Base-by-base conservation (phyloP, 164 flowering plant genomes). In the Aristolochia contorta region DNA sequence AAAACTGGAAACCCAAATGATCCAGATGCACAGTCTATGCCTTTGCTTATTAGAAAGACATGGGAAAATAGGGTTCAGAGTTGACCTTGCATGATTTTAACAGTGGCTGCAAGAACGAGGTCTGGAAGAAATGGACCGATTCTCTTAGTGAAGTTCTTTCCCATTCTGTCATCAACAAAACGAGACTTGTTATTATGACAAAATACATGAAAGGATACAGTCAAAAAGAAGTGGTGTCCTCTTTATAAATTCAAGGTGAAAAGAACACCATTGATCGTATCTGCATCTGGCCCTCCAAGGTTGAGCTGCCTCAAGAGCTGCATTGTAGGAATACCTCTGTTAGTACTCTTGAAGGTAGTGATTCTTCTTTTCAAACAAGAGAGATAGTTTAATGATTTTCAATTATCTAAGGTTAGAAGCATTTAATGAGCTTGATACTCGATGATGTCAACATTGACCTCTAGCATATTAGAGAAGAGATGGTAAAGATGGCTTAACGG, bases 281-380 rank as follows among this genome's bases (percentile, higher is more conserved):
- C 86, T 52, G 59, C 65, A 60, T 73, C 69, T 47, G 63, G 54
- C 50, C 76, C 80, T 69, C 81, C 82, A 65, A 20, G 63, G 74
- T 93, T 88, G 21, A 93, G 83, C 75, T 93, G 94, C 72, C 79
- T 83, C 64, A 84, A 41, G 51, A 93, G 92, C 98, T 93, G 92
- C 74, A 71, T 32, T 56, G 32, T n/a, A 1, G 2, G 8, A 56
- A 20, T 25, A 32, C n/a, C 8, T 22, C 30, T 21, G 33, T 16
- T 15, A 54, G 2, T 23, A 10, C 14, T 16, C 4, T 54, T 21
- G 24, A 54, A 20, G 33, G 16, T 25, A 54, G n/a, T 23, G 16
- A 54, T 23, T 54, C n/a, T 10, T 24, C 6, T 24, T 50, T 50
- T 10, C 1, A 22, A 54, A 22, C 1, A 20, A 16, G 16, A 21